These are phyloP conservation scores for Aaosphaeria pasadenensis DNA, from an alignment of 2,329 filamentous ascomycete genomes.

Conservation along the genomic window DNA sequence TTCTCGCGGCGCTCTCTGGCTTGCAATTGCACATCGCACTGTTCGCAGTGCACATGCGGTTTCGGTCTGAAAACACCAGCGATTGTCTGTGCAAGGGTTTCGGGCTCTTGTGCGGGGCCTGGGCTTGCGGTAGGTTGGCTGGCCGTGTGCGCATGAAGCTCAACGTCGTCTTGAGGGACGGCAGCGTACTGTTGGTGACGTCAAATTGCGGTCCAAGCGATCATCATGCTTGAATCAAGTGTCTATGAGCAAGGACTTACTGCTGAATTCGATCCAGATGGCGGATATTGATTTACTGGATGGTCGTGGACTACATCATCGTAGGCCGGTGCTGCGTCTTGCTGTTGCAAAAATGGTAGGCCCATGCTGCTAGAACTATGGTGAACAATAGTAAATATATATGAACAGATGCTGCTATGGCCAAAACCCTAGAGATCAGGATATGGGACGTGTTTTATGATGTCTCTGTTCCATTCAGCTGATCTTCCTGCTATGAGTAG, in stretches of 20 bases:
- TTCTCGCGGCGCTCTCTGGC: constrained; percentile 14
- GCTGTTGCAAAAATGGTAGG: constrained; percentile 6
- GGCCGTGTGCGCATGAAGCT: constrained; percentile 12
- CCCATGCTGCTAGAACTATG: constrained; percentile 11
- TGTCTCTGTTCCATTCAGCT: no score
- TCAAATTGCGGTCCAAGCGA: no score
- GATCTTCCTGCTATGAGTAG: no score
- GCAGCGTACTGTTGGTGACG: constrained; percentile 16
- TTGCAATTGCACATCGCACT: constrained; percentile 21
- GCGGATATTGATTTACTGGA: constrained; percentile 14
- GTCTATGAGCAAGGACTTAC: constrained; percentile 7
- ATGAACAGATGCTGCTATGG: no score
- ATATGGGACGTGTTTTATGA: no score
- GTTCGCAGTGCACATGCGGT: constrained; percentile 23
- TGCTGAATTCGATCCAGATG: constrained; percentile 16
- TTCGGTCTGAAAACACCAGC: constrained; percentile 20
- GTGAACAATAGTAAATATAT: no score
- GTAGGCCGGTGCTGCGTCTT: constrained; percentile 24
- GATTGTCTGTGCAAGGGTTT: constrained; percentile 20
- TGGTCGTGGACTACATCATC: constrained; percentile 23
- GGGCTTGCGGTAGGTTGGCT: constrained; percentile 6
- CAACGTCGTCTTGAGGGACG: constrained; percentile 22
- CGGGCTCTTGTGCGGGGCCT: constrained; percentile 7
- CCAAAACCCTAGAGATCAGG: no score
- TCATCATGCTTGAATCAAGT: no score